A percentile compares a stretch with the other conserved stretches of the same genome.
phyloP scores from a whole-genome alignment of 371 early-diverging fungal species.

The Globomyces sp. region DNA sequence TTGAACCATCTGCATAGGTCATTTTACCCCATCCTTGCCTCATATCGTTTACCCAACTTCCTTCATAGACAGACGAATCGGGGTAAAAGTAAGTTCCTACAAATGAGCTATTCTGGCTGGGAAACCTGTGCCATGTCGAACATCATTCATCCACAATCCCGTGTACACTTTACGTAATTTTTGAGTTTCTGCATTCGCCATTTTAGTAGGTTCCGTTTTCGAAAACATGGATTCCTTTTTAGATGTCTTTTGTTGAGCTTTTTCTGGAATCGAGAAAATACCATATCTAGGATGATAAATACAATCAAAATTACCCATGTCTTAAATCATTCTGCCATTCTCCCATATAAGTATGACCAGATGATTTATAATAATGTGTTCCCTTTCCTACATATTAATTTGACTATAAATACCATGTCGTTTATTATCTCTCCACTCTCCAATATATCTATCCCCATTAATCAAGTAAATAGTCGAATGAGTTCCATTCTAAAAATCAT shows the following conservation, averaged over 20 bases:
- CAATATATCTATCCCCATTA: conserved; percentile 54
- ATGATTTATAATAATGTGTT: conserved; percentile 38
- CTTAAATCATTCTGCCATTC: conserved; percentile 47
- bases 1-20: conserved; percentile 45
- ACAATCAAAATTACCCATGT: conserved; percentile 23
- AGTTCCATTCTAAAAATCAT: conserved; percentile 25
- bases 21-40: conserved; percentile 56
- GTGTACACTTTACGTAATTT: conserved; percentile 51
- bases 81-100: conserved; percentile 47
- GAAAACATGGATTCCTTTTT: conserved; percentile 12
- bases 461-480: conserved; percentile 52
- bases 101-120: no score
- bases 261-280: conserved; percentile 45
- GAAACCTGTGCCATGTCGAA: conserved; percentile 40
- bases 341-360: conserved; percentile 50
- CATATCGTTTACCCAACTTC: conserved; percentile 47
- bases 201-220: not conserved
- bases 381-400: conserved; percentile 44
- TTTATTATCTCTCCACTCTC: conserved; percentile 51
- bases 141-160: conserved; percentile 49
- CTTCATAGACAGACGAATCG: conserved; percentile 51
- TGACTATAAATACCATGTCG: conserved; percentile 39
- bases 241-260: conserved; percentile 4
- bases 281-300: conserved; percentile 28
- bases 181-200: not conserved